Evolutionary conservation across 2,329 filamentous ascomycete genomes (phyloP).

Genomic region (Ophiostoma angusticollis): DNA sequence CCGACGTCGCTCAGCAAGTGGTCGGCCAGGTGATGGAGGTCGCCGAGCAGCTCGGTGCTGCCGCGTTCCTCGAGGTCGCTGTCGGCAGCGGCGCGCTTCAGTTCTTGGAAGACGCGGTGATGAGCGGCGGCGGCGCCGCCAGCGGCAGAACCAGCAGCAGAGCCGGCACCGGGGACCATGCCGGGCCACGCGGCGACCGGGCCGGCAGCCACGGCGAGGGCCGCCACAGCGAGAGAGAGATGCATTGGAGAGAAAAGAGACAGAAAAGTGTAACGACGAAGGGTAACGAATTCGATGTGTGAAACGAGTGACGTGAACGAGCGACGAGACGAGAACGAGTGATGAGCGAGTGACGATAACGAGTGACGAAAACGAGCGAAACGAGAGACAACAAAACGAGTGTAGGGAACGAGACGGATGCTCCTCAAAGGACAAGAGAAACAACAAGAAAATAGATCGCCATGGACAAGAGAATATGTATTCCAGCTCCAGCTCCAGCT

Average conservation of each 20-base stretch:
- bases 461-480: too few relatives aligned
- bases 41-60: conserved; percentile 20
- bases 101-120: conserved; percentile 6
- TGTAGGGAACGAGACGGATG: too few relatives aligned
- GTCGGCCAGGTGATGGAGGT: conserved; percentile 21
- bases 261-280: neutral
- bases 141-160: neutral
- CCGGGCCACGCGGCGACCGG: conserved; percentile 10
- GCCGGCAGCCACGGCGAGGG: conserved; percentile 6
- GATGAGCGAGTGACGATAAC: too few relatives aligned
- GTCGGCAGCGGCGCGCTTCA: conserved; percentile 2
- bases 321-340: too few relatives aligned
- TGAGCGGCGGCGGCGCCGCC: conserved; percentile 3
- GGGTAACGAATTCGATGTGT: too few relatives aligned
- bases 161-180: conserved; percentile 6
- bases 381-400: too few relatives aligned
- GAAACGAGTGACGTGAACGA: too few relatives aligned
- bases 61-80: neutral
- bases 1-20: conserved; percentile 23
- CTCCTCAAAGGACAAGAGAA: too few relatives aligned
- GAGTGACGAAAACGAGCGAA: too few relatives aligned
- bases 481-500: too few relatives aligned
- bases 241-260: conserved; percentile 4
- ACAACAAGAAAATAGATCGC: too few relatives aligned
- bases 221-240: conserved; percentile 2